A percentile compares a stretch with the other conserved stretches of the same genome.
Evolutionary conservation across 176 grass and related monocot species (phyloP).

Genomic region (Leersia perrieri): DNA sequence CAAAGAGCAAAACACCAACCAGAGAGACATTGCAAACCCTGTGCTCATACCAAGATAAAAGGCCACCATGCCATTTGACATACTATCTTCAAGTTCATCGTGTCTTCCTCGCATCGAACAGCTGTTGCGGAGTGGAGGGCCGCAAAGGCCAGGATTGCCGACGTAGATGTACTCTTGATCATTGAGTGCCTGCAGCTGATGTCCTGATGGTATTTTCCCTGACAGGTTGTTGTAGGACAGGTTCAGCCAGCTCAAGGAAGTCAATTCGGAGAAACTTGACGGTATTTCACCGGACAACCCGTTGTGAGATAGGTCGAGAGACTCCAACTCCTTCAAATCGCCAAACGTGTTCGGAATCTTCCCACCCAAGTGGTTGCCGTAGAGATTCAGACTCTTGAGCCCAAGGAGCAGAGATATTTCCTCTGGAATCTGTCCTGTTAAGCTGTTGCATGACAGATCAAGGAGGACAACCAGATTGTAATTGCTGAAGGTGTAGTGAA

Average conservation of each 20-base stretch:
- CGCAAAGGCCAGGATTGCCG: conserved; percentile 17
- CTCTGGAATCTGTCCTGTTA: conserved; percentile 4
- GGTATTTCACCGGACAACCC: conserved; percentile 6
- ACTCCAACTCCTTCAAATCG: conserved; percentile 13
- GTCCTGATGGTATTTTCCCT: conserved; percentile 36
- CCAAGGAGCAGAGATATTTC: neutral
- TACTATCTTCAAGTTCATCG: neutral
- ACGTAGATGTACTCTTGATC: neutral
- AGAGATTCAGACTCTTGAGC: conserved; percentile 24
- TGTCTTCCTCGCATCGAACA: neutral
- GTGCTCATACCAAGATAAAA: neutral
- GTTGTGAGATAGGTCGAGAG: conserved; percentile 21
- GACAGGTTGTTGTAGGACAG: conserved; percentile 45
- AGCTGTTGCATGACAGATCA: conserved; percentile 27
- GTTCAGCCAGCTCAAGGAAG: conserved; percentile 24
- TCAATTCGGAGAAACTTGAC: neutral
- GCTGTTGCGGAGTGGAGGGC: conserved; percentile 2
- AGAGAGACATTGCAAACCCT: conserved; percentile 1
- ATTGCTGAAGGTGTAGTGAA: neutral
- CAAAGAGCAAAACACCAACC: neutral
- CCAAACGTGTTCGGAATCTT: conserved; percentile 3
- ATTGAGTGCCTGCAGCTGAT: conserved; percentile 32
- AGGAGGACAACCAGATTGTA: neutral
- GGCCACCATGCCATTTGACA: neutral
- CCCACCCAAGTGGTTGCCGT: conserved; percentile 2